Evolutionary conservation across 2,329 filamentous ascomycete species (phyloP).

Genomic region (Dothideomycetidae sp.): DNA sequence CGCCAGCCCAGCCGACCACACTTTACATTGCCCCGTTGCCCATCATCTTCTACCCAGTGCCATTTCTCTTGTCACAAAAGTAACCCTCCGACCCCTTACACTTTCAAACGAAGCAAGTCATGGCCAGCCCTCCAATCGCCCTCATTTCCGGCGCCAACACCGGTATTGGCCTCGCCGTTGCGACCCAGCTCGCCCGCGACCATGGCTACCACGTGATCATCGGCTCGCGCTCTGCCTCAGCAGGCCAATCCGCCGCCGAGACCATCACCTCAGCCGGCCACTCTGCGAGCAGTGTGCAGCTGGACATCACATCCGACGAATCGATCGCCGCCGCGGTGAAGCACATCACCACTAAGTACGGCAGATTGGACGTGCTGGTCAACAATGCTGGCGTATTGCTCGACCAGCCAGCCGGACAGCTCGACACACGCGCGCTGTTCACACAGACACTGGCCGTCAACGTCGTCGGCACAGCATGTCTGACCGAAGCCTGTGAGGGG

Average conservation of each 20-base stretch:
- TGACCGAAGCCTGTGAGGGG: constrained; percentile 18
- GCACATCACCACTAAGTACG: constrained; percentile 17
- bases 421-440: constrained; percentile 14
- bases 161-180: constrained; percentile 31
- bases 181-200: constrained; percentile 26
- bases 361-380: constrained; percentile 24
- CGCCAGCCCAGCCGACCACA: too few species aligned
- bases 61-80: too few species aligned
- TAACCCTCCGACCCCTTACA: too few species aligned
- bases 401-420: neutral
- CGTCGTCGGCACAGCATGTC: constrained; percentile 16
- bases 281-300: constrained; percentile 21
- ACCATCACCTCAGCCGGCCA: constrained; percentile 18
- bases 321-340: constrained; percentile 27
- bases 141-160: constrained; percentile 31
- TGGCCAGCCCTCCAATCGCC: constrained; percentile 14
- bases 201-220: constrained; percentile 29
- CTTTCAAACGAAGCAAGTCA: too few species aligned
- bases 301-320: constrained; percentile 31
- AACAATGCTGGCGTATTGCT: constrained; percentile 24
- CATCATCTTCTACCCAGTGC: too few species aligned
- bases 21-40: too few species aligned
- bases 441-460: constrained; percentile 18
- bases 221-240: constrained; percentile 24
- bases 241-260: constrained; percentile 24